Evolutionary conservation across 2,329 filamentous ascomycete species (phyloP), one percentile per base, ranked within the genome.

Genomic region (Ascochyta viciae-villosae): DNA sequence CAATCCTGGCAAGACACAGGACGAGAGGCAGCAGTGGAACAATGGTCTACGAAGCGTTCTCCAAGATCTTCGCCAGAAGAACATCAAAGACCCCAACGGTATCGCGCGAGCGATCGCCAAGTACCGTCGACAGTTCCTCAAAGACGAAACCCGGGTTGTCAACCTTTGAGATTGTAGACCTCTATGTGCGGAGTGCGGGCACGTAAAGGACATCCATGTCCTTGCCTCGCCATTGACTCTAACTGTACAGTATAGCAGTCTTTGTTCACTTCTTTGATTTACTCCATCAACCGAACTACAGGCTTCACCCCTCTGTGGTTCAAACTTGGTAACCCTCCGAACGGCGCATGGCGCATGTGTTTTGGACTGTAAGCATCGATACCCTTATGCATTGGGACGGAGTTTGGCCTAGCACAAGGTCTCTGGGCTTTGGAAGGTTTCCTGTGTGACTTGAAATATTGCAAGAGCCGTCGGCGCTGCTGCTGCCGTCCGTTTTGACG

Each of bases 1-100:
- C 40, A 86, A 88, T 37, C 75, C 76, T 59, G 86, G 86, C 62
- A 87, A 86, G 70, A 83, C 81, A 38, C 83, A 83, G 63, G 83
- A 86, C 55, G 82, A 87, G 60, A 84, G 84, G 71, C 79, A 82
- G 53, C 80, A 81, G 58, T 78, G 75, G 75, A 75, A 73, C 27
- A 68, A 71, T 38, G 76, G 74, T 34, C 61, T 78, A 39, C 73
- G 70, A 43, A 58, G 61, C 38, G 71, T 78, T 12, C 61, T 78
- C 15, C 74, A 74, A 42, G 67, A 72, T 22, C 66, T 78, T 15
- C 74, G 74, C 34, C 65, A 72, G 54, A 66, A 68, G 19, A 69
- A 71, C 57, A 73, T 71, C 57, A 74, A 72, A 47, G 73, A 78
- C 60, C 71, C 73, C 12, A 73, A 76, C 44, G 67, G 70, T 33